Conservation (phyloP, 1,139 yeast genomes). For the Yamadazyma mexicana region DNA sequence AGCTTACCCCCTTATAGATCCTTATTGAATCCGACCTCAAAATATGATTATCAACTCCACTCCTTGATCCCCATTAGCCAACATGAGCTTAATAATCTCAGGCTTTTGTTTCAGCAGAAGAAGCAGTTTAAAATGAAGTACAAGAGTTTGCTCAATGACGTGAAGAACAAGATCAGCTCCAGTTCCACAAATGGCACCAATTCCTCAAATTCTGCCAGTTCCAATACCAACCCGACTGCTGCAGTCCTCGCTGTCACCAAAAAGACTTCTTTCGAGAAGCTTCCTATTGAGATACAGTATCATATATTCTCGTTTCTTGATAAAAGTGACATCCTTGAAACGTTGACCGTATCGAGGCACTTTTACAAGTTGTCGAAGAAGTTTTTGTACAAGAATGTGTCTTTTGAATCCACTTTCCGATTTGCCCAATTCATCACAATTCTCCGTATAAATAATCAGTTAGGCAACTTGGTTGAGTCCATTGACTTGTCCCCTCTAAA, state of each 20-base stretch:
- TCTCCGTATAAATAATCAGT: conserved; percentile 51
- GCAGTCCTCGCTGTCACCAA: conserved; percentile 6
- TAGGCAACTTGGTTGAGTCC: conserved; percentile 55
- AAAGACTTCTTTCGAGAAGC: conserved; percentile 11
- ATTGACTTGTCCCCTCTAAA: conserved; percentile 58
- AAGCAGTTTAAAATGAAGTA: conserved; percentile 41
- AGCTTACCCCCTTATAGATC: conserved; percentile 49
- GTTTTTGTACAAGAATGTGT: conserved; percentile 53
- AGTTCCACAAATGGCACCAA: conserved; percentile 7
- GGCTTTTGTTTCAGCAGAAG: conserved; percentile 11
- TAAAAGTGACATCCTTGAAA: conserved; percentile 26
- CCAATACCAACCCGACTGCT: neutral
- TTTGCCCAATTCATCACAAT: conserved; percentile 76
- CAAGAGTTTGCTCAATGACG: conserved; percentile 43
- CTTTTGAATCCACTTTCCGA: conserved; percentile 66
- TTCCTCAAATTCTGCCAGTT: neutral
- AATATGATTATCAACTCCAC: conserved; percentile 46
- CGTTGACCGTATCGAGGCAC: conserved; percentile 50
- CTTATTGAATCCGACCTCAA: conserved; percentile 39
- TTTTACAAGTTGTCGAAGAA: conserved; percentile 56
- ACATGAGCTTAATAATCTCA: conserved; percentile 24
- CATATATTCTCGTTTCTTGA: conserved; percentile 33
- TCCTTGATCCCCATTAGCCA: conserved; percentile 38
- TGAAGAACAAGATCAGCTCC: conserved; percentile 29
- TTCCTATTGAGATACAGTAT: conserved; percentile 39